Conservation (phyloP, 2,329 filamentous ascomycete species). For the Ophiostoma sp. region DNA sequence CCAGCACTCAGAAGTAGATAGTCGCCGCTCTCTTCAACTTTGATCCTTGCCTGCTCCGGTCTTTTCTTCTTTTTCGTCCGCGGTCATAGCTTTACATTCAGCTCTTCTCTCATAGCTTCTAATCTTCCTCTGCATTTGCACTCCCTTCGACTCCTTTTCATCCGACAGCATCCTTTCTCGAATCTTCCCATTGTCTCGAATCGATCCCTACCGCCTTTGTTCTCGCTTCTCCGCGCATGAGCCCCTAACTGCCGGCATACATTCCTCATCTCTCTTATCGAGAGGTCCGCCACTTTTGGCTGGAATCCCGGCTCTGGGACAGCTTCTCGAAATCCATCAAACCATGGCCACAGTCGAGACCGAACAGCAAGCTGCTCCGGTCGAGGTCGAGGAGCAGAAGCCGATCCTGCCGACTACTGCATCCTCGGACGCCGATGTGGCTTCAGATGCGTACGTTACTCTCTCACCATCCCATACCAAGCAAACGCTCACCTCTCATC, state of each 20-base stretch:
- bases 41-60: neutral
- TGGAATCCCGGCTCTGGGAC: neutral
- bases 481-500: neutral
- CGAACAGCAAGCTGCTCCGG: constrained; percentile 11
- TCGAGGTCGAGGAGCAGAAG: neutral
- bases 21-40: neutral
- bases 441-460: neutral
- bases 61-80: neutral
- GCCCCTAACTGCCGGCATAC: neutral
- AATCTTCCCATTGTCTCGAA: neutral
- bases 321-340: neutral
- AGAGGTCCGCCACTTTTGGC: neutral
- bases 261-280: constrained; percentile 3
- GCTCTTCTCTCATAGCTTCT: neutral
- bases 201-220: neutral
- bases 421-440: neutral
- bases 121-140: neutral
- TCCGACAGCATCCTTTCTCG: neutral
- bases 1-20: neutral
- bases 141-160: neutral
- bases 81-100: neutral
- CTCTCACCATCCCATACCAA: neutral
- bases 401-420: neutral
- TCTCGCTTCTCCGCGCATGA: neutral
- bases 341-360: constrained; percentile 15